A percentile compares a stretch with the other conserved stretches of the same genome.
phyloP scores from a whole-genome alignment of 2,329 filamentous ascomycete species.

The Beauveria sp. region DNA sequence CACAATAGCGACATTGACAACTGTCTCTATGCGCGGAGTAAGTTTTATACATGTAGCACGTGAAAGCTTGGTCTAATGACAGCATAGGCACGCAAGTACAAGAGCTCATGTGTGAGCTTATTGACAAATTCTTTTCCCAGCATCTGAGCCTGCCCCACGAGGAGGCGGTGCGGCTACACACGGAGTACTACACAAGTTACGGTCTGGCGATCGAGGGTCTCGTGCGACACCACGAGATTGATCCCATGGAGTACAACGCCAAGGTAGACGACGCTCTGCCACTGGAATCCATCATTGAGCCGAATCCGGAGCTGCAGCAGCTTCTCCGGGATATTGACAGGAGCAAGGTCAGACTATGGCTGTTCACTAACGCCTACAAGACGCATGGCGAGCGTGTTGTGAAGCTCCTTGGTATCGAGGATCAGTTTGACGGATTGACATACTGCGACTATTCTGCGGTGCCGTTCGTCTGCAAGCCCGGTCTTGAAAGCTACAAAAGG shows the following conservation, averaged over 20 bases:
- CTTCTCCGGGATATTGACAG: constrained; percentile 77
- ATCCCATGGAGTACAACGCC: constrained; percentile 87
- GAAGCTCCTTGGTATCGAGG: constrained; percentile 70
- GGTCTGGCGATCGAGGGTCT: constrained; percentile 95
- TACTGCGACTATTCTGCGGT: constrained; percentile 79
- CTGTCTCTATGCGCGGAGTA: constrained; percentile 86
- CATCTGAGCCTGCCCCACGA: constrained; percentile 67
- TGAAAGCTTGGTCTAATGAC: neutral
- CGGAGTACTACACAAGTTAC: constrained; percentile 91
- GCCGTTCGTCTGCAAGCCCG: constrained; percentile 80
- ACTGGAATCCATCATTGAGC: constrained; percentile 74
- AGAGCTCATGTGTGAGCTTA: constrained; percentile 79
- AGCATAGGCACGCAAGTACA: constrained; percentile 65
- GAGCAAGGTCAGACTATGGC: constrained; percentile 79
- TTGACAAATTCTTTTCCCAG: constrained; percentile 53
- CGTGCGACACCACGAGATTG: constrained; percentile 88
- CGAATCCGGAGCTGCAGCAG: constrained; percentile 64
- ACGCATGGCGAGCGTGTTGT: constrained; percentile 81
- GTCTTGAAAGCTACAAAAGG: constrained; percentile 74
- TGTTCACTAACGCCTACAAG: constrained; percentile 93
- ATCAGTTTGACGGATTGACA: constrained; percentile 89
- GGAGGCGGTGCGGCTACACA: constrained; percentile 79
- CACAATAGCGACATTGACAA: constrained; percentile 87
- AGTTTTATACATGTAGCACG: constrained; percentile 20
- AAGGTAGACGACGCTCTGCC: constrained; percentile 94